Conservation (phyloP, 257 asterid species). For the Capsicum baccatum region DNA sequence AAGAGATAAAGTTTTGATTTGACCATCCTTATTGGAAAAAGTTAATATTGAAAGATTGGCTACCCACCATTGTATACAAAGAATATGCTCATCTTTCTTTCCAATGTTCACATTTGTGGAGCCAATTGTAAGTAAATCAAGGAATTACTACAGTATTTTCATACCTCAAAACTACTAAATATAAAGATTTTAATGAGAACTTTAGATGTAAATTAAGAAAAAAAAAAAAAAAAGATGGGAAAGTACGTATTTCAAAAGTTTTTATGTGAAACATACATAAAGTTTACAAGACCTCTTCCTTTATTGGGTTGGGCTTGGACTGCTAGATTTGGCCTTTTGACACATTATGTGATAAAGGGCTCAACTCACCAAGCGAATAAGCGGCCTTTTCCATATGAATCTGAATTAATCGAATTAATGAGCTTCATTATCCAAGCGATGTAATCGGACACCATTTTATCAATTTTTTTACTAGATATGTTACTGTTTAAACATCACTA, state of each 20-base stretch:
- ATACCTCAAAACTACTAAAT: background rate
- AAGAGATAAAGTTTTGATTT: constrained; percentile 40
- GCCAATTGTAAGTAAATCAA: background rate
- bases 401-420: too few relatives aligned
- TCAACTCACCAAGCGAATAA: too few relatives aligned
- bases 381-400: too few relatives aligned
- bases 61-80: constrained; percentile 20
- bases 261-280: background rate
- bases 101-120: background rate
- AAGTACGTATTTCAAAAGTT: background rate
- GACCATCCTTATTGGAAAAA: constrained; percentile 36
- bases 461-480: too few relatives aligned
- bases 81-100: background rate
- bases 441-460: too few relatives aligned
- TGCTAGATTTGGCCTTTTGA: background rate
- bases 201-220: background rate
- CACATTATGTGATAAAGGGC: too few relatives aligned
- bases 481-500: too few relatives aligned
- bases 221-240: background rate
- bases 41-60: constrained; percentile 1
- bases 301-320: background rate
- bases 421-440: too few relatives aligned
- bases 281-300: too few relatives aligned
- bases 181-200: background rate
- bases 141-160: background rate